Evolutionary conservation across 495 filamentous ascomycete species (phyloP), one percentile per base, ranked within the genome.

Genomic region (Penicillium canariense): DNA sequence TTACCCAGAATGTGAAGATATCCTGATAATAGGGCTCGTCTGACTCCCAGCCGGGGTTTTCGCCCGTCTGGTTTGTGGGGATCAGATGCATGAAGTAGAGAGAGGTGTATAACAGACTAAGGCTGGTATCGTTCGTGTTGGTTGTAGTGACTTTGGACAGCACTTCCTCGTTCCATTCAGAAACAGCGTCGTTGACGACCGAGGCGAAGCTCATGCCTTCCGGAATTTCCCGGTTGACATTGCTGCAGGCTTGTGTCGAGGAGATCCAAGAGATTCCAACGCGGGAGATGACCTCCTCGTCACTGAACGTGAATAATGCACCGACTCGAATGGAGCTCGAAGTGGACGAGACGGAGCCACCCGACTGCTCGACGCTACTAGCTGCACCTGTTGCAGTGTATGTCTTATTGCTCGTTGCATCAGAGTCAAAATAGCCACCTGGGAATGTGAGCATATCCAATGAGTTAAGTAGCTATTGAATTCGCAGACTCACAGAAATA

Each of bases 261-360:
- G 86, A 89, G 9, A 89, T 82, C 69, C 84, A 89, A 11, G 85
- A 89, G 22, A 89, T 82, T 1, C 87, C 87, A 4, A 90, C 86
- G 9, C 82, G 76, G 8, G 86, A 88, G 6, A 71, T 77, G 4
- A 90, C 72, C 25, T 67, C 54, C 22, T 47, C 49, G 4, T 71
- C 57, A 7, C 54, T 42, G 51, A 75, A 74, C 2, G 73, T 65
- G 50, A 71, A 77, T 0, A 74, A 30, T 2, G 52, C 67, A 11
- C 71, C 73, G 6, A 77, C 57, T 30, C 72, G 57, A 4, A 62
- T 68, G 2, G 61, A 61, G 1, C 54, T 43, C 0, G 66, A 65
- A 1, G 66, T 57, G 28, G 70, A 69, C n/a, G 55, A 54, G 4
- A 67, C 72, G 27, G 23, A 55, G 22, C 66, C 63, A 49, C 52